phyloP scores from a whole-genome alignment of 2,329 filamentous ascomycete species.

The Colletotrichum musae region DNA sequence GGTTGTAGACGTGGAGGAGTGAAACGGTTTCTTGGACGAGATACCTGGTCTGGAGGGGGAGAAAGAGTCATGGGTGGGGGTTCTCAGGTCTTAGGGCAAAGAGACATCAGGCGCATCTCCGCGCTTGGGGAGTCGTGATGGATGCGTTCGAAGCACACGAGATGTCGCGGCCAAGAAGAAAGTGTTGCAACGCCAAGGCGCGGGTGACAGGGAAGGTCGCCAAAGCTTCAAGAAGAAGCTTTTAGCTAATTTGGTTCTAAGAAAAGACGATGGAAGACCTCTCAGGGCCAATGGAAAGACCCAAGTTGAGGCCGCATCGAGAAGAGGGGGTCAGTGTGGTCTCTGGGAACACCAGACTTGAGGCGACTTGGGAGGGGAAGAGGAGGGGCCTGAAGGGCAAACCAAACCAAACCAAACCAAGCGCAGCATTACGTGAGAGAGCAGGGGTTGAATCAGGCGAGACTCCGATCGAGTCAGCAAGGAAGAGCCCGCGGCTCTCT shows the following conservation, averaged over 20 bases:
- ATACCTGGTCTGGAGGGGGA: constrained; percentile 3
- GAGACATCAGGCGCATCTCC: constrained; percentile 27
- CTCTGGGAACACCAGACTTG: constrained; percentile 3
- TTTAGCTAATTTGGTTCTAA: constrained; percentile 10
- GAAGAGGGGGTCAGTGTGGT: constrained; percentile 29
- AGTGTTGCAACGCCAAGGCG: constrained; percentile 33
- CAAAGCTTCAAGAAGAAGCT: constrained; percentile 10
- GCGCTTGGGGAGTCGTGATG: constrained; percentile 22
- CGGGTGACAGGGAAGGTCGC: constrained; percentile 18
- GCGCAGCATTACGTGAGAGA: not conserved
- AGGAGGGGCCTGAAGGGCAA: not conserved
- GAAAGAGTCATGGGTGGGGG: constrained; percentile 25
- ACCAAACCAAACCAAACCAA: not conserved
- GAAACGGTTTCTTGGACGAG: constrained; percentile 15
- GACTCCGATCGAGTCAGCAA: constrained; percentile 19
- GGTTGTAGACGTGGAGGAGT: not conserved
- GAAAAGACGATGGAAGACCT: constrained; percentile 11
- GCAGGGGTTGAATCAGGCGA: constrained; percentile 9
- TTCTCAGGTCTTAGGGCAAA: not conserved
- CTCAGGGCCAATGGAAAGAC: constrained; percentile 7
- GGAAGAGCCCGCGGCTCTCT: constrained; percentile 2
- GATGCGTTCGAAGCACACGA: constrained; percentile 32
- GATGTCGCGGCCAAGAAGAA: constrained; percentile 33
- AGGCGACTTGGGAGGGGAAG: constrained; percentile 6
- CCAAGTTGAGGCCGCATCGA: constrained; percentile 11